These are phyloP conservation scores for Arthrobotrys iridis DNA, from an alignment of 2,329 filamentous ascomycete species.

Conservation along the genomic window DNA sequence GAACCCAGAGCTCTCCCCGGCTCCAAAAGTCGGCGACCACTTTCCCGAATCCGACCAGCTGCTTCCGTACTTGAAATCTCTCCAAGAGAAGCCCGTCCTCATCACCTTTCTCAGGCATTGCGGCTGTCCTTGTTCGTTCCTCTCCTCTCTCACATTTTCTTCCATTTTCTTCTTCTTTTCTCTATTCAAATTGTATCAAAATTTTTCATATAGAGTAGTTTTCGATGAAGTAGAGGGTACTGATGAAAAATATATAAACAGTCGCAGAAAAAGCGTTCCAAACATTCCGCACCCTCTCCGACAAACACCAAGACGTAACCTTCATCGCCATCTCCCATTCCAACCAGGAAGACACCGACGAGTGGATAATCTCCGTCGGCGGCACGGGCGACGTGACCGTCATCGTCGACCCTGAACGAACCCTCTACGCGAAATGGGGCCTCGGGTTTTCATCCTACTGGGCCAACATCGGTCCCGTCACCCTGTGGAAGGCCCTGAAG, in stretches of 20 bases:
- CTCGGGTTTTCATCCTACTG: constrained; percentile 70
- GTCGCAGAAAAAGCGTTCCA: constrained; percentile 76
- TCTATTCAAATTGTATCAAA: not conserved
- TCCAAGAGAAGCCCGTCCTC: constrained; percentile 68
- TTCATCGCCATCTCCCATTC: constrained; percentile 74
- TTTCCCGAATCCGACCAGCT: constrained; percentile 69
- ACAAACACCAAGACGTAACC: constrained; percentile 65
- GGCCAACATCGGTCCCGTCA: constrained; percentile 71
- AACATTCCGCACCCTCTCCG: constrained; percentile 66
- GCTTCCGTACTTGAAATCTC: constrained; percentile 60
- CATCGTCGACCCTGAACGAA: constrained; percentile 70
- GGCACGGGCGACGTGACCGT: constrained; percentile 70
- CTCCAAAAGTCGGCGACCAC: constrained; percentile 67
- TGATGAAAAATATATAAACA: constrained; percentile 58
- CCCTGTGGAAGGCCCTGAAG: constrained; percentile 69
- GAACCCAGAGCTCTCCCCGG: constrained; percentile 62
- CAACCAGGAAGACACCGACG: constrained; percentile 66
- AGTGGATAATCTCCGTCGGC: constrained; percentile 69
- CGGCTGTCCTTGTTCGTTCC: constrained; percentile 77
- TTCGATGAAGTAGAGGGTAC: not conserved
- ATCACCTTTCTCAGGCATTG: constrained; percentile 77
- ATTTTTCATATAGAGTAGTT: no score
- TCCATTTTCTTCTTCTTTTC: not conserved
- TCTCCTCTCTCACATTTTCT: not conserved
- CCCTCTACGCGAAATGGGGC: constrained; percentile 73